phyloP scores from a whole-genome alignment of 2,329 filamentous ascomycete genomes.

The Diaporthe sp. region DNA sequence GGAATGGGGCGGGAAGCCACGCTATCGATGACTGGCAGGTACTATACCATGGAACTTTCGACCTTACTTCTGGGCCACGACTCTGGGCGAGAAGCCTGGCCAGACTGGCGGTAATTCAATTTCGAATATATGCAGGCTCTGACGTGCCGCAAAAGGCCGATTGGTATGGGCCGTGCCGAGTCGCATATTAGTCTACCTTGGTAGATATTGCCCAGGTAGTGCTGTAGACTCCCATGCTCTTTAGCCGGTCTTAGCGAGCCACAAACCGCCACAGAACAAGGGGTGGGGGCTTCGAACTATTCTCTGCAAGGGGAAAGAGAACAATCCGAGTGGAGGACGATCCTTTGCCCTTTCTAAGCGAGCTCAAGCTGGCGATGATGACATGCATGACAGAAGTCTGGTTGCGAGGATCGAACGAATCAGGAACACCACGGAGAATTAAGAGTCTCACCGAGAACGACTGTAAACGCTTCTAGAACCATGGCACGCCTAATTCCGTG shows the following conservation, averaged over 20 bases:
- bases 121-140: conserved; percentile 23
- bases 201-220: background rate
- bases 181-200: conserved; percentile 12
- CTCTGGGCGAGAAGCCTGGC: background rate
- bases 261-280: background rate
- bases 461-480: background rate
- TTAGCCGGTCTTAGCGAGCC: conserved; percentile 25
- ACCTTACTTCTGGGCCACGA: conserved; percentile 8
- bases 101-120: conserved; percentile 13
- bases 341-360: background rate
- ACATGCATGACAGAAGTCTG: conserved; percentile 2
- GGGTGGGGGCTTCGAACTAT: background rate
- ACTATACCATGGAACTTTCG: background rate
- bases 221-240: background rate
- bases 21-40: conserved; percentile 14
- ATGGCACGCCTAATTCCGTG: background rate
- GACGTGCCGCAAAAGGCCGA: conserved; percentile 12
- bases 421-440: background rate
- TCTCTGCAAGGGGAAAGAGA: background rate
- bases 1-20: background rate
- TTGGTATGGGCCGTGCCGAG: conserved; percentile 14
- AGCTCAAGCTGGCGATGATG: conserved; percentile 19
- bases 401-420: conserved; percentile 28
- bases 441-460: background rate
- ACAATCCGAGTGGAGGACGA: background rate